These are phyloP conservation scores for Nissolia schottii DNA, from an alignment of 306 rosid species.

Conservation along the genomic window DNA sequence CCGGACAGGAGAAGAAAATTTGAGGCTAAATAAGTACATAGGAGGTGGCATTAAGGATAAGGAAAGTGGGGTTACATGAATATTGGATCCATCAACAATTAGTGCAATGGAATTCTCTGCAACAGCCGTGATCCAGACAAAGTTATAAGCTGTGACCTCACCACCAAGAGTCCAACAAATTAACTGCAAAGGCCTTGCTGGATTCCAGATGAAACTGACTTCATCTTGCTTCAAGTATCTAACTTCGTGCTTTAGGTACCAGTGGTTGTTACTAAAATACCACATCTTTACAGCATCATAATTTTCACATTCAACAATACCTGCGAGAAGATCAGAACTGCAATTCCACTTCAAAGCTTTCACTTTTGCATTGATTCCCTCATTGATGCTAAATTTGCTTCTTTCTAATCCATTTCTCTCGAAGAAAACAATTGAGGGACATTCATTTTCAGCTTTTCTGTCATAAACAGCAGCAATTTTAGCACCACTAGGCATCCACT, in stretches of 20 bases:
- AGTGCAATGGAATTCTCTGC: slow-evolving; percentile 66
- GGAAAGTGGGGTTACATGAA: slow-evolving; percentile 72
- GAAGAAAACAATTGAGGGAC: slow-evolving; percentile 68
- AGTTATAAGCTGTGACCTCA: slow-evolving; percentile 59
- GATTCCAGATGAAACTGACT: slow-evolving; percentile 80
- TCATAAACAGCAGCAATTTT: slow-evolving; percentile 85
- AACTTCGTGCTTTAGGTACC: slow-evolving; percentile 87
- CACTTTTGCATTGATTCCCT: slow-evolving; percentile 44
- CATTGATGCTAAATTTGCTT: slow-evolving; percentile 64
- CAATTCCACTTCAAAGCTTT: slow-evolving; percentile 85
- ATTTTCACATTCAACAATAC: slow-evolving; percentile 61
- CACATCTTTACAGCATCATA: slow-evolving; percentile 76
- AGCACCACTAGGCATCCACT: slow-evolving; percentile 99
- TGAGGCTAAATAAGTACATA: slow-evolving; percentile 71
- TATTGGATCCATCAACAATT: slow-evolving; percentile 62
- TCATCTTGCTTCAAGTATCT: slow-evolving; percentile 63
- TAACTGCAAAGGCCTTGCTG: slow-evolving; percentile 64
- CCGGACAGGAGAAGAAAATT: slow-evolving; percentile 63
- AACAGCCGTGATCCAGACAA: slow-evolving; percentile 79
- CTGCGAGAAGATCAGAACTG: slow-evolving; percentile 96
- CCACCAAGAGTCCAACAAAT: slow-evolving; percentile 90
- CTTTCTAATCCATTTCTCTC: slow-evolving; percentile 96
- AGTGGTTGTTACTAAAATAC: slow-evolving; percentile 85
- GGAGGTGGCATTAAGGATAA: slow-evolving; percentile 85
- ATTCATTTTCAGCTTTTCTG: slow-evolving; percentile 49